Evolutionary conservation across 2,329 filamentous ascomycete genomes (phyloP).

Genomic region (Emericellopsis cladophorae): DNA sequence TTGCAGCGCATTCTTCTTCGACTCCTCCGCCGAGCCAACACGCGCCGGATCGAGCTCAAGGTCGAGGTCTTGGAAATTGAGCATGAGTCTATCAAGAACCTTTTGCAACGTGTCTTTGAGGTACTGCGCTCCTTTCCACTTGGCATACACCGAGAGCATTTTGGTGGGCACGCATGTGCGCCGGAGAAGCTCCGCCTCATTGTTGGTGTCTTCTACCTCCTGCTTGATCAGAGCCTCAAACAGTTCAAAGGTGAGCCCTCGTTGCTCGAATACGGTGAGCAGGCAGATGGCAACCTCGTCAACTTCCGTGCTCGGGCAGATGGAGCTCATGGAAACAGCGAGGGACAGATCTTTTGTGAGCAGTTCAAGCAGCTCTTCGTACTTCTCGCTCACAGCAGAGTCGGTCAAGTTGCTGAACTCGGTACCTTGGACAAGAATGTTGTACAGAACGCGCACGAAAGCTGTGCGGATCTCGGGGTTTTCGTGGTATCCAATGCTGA

Average conservation of each 20-base stretch:
- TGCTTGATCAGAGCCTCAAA: conserved; percentile 56
- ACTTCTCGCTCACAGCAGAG: conserved; percentile 54
- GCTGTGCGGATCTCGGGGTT: conserved; percentile 57
- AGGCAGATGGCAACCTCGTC: conserved; percentile 57
- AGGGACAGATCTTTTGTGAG: conserved; percentile 50
- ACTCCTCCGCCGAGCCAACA: conserved; percentile 45
- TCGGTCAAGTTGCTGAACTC: conserved; percentile 60
- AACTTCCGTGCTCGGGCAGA: conserved; percentile 55
- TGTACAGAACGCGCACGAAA: conserved; percentile 58
- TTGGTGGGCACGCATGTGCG: conserved; percentile 60
- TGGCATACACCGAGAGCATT: conserved; percentile 58
- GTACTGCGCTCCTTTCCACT: conserved; percentile 56
- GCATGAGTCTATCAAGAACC: conserved; percentile 52
- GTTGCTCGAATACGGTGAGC: conserved; percentile 57
- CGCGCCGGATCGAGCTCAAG: conserved; percentile 55
- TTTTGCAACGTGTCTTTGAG: conserved; percentile 53
- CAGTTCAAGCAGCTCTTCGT: conserved; percentile 51
- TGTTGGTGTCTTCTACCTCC: conserved; percentile 57
- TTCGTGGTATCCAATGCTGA: conserved; percentile 59
- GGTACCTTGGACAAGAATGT: conserved; percentile 58
- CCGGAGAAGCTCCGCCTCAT: conserved; percentile 54
- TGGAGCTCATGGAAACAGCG: conserved; percentile 49
- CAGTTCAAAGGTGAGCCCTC: conserved; percentile 49
- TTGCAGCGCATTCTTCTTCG: conserved; percentile 54
- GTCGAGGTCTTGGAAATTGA: conserved; percentile 54